Evolutionary conservation across 305 asterid genomes (phyloP).

Genomic region (Withania somnifera): DNA sequence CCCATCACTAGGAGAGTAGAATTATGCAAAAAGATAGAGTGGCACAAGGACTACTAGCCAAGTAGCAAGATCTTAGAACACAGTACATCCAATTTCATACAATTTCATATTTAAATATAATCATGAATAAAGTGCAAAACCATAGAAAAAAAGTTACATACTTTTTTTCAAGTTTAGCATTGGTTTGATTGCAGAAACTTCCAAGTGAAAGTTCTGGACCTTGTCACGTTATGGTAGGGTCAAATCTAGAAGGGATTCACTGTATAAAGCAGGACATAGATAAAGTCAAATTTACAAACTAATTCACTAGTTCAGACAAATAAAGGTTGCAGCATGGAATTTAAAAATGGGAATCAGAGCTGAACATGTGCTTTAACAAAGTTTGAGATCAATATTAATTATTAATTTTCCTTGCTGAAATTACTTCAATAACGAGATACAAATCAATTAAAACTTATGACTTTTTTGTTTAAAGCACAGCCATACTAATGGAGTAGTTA

Average conservation of each 20-base stretch:
- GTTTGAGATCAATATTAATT: not conserved
- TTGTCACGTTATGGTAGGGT: not conserved
- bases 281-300: not conserved
- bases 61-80: not conserved
- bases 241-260: not conserved
- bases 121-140: not conserved
- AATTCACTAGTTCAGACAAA: not conserved
- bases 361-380: not conserved
- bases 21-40: not conserved
- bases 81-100: not conserved
- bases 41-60: not conserved
- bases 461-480: not conserved
- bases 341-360: not conserved
- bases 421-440: not conserved
- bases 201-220: not conserved
- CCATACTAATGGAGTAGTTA: not conserved
- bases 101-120: not conserved
- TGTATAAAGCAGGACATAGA: not conserved
- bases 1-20: not conserved
- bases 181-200: not conserved
- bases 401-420: not conserved
- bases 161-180: not conserved
- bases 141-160: not conserved
- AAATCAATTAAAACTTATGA: not conserved
- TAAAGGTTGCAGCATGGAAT: not conserved